Evolutionary conservation across 2,329 filamentous ascomycete species (phyloP).

Genomic region (Diaporthe ilicicola): DNA sequence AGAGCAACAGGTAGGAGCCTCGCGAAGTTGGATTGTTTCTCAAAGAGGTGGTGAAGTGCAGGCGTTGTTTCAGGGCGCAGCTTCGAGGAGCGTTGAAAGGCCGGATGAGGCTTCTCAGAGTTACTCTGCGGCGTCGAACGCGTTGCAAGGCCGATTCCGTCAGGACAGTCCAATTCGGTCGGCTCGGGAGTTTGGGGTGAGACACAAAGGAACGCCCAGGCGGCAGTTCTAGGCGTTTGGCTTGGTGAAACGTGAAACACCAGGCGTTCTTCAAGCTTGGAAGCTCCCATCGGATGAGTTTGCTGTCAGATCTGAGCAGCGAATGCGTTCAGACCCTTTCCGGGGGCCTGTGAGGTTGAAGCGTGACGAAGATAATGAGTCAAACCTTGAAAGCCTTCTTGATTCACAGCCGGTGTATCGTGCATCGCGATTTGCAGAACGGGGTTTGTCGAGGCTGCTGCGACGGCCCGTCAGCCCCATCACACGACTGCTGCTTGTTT

Average conservation of each 20-base stretch:
- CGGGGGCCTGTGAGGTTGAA: not conserved
- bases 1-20: not conserved
- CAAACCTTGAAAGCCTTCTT: conserved; percentile 5
- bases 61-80: conserved; percentile 12
- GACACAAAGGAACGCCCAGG: conserved; percentile 20
- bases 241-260: conserved; percentile 17
- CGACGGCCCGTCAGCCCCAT: conserved; percentile 1
- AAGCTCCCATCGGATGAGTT: not conserved
- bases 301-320: not conserved
- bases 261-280: not conserved
- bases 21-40: not conserved
- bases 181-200: not conserved
- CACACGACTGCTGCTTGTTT: not conserved
- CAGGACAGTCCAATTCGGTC: not conserved
- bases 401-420: not conserved
- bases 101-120: not conserved
- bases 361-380: not conserved
- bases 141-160: not conserved
- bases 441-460: not conserved
- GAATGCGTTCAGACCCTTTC: not conserved
- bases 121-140: not conserved
- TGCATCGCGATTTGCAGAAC: not conserved
- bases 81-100: not conserved
- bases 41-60: not conserved
- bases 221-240: conserved; percentile 16